Conservation (phyloP, 1,139 yeast genomes). For the Pneumocystis murina region DNA sequence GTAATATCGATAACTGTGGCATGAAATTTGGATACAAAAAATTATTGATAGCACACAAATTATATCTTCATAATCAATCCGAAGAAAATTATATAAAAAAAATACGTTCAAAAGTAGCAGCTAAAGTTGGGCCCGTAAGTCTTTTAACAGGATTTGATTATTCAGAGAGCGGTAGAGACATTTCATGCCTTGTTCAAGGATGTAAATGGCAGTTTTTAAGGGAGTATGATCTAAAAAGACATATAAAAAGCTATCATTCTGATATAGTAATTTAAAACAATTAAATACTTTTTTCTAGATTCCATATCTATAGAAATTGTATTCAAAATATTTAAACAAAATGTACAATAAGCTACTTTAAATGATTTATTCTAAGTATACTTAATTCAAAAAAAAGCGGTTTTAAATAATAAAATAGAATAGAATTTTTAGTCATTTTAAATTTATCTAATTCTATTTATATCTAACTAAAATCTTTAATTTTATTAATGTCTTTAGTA, state of each 20-base stretch:
- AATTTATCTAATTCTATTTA: too few relatives aligned
- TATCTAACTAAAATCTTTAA: too few relatives aligned
- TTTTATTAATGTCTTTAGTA: too few relatives aligned
- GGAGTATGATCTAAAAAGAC: constrained; percentile 29
- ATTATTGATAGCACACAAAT: constrained; percentile 13
- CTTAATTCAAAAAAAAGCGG: not conserved
- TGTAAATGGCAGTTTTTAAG: constrained; percentile 27
- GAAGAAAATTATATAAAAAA: constrained; percentile 1
- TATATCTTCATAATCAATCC: constrained; percentile 8
- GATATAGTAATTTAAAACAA: not conserved
- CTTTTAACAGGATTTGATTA: constrained; percentile 27
- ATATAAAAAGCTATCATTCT: constrained; percentile 18
- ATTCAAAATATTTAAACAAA: not conserved
- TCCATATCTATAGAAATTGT: not conserved
- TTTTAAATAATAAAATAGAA: too few relatives aligned
- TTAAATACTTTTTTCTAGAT: not conserved
- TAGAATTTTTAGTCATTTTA: too few relatives aligned
- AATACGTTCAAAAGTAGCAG: constrained; percentile 10
- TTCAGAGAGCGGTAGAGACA: constrained; percentile 18
- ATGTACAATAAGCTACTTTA: not conserved
- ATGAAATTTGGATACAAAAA: constrained; percentile 17
- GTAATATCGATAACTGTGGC: constrained; percentile 13
- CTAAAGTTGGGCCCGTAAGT: constrained; percentile 19
- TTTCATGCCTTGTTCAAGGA: constrained; percentile 23
- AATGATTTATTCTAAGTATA: not conserved